Conservation (phyloP, 345 rosid genomes). For the Eucalyptus regnans region DNA sequence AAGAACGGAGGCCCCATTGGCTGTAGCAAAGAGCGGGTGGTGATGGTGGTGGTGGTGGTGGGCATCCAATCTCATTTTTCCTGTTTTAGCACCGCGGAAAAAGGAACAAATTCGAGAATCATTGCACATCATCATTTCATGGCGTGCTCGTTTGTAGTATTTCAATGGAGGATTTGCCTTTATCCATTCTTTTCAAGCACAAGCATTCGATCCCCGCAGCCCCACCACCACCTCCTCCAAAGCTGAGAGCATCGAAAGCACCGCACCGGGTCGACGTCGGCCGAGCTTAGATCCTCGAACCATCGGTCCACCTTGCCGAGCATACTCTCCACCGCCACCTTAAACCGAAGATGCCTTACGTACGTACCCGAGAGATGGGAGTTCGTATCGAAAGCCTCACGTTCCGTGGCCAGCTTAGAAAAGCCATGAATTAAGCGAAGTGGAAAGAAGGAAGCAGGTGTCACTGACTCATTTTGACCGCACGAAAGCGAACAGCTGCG, state of each 20-base stretch:
- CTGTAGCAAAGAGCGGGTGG: not conserved
- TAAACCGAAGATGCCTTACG: not conserved
- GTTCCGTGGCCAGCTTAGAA: not conserved
- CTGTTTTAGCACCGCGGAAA: not conserved
- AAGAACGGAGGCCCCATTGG: not conserved
- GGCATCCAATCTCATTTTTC: not conserved
- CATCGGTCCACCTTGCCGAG: not conserved
- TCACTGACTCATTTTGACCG: not conserved
- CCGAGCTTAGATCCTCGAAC: not conserved
- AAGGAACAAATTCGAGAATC: conserved; percentile 3
- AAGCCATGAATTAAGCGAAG: not conserved
- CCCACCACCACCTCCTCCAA: not conserved
- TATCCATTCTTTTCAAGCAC: conserved; percentile 2
- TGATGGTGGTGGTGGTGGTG: not conserved
- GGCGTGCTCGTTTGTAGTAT: not conserved
- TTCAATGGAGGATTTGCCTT: not conserved
- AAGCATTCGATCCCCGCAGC: not conserved
- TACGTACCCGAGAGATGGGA: not conserved
- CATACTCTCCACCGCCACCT: not conserved
- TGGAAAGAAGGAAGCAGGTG: not conserved
- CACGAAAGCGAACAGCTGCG: not conserved
- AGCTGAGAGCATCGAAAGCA: not conserved
- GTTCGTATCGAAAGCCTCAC: not conserved
- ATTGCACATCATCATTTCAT: conserved; percentile 4
- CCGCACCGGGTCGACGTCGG: not conserved